Base-by-base conservation (phyloP, 2,329 filamentous ascomycete species). In the Neocatenulostroma microsporum region DNA sequence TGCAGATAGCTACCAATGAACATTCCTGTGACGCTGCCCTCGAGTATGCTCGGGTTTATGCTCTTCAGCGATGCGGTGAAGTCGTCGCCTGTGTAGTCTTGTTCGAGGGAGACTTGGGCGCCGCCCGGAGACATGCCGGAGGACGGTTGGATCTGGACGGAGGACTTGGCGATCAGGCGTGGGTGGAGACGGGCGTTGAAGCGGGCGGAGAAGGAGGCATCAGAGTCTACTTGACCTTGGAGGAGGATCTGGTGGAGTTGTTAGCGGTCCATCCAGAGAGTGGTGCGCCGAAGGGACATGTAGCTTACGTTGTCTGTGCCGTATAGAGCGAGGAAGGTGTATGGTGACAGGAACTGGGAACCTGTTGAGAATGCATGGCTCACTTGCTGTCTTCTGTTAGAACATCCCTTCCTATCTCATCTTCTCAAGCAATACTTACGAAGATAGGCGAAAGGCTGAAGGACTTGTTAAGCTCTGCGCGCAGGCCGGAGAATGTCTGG, bases 341-440 rank as follows among this genome's bases (percentile, higher is more conserved):
- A 98, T 24, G 91, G 91, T 61, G 88, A 88, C 63, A 94, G 73
- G 50, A 83, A 80, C 66, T 94, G 86, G 28, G 76, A 76, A 53
- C 91, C 89, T 77, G 95, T 85, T 37, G 89, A 82, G 63, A 98
- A 91, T 53, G 91, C 85, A 69, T 98, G 91, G 49, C 89, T 95
- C 53, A 95, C 84, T 68, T 96, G 89, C n/a, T n/a, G n/a, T n/a
- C n/a, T n/a, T n/a, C n/a, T n/a, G n/a, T n/a, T n/a, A n/a, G n/a
- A n/a, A n/a, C n/a, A n/a, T n/a, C n/a, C n/a, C n/a, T n/a, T n/a
- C n/a, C n/a, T n/a, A n/a, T n/a, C n/a, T n/a, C n/a, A n/a, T n/a
- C n/a, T n/a, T n/a, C n/a, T n/a, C n/a, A n/a, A n/a, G n/a, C n/a
- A n/a, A n/a, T n/a, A n/a, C n/a, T n/a, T n/a, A n/a, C n/a, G 74